phyloP scores from a whole-genome alignment of 768 basidiomycete species.

The Sporobolomyces phaffii region DNA sequence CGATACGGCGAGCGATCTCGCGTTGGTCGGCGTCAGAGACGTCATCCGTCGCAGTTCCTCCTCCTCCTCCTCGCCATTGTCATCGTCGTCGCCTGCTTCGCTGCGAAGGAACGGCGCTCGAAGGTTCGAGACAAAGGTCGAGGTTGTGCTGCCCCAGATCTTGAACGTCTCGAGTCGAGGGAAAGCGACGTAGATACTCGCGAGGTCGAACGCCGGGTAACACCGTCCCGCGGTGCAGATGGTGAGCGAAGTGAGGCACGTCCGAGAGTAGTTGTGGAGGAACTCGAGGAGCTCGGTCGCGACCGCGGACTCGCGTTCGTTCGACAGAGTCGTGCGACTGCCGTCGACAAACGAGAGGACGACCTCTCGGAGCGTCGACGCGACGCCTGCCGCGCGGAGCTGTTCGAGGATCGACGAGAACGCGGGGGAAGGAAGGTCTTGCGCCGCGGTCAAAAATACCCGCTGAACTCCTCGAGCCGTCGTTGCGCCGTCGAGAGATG shows the following conservation, averaged over 20 bases:
- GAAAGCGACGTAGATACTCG: constrained; percentile 5
- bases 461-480: neutral
- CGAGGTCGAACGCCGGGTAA: constrained; percentile 29
- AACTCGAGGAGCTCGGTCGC: constrained; percentile 12
- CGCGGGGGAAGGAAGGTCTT: constrained; percentile 3
- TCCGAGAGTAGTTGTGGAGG: neutral
- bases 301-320: neutral
- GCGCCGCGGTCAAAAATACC: constrained; percentile 22
- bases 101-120: constrained; percentile 15
- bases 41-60: neutral
- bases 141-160: constrained; percentile 7
- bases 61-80: no score
- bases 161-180: neutral
- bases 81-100: neutral
- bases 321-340: constrained; percentile 6
- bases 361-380: constrained; percentile 8
- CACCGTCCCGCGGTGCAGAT: constrained; percentile 13
- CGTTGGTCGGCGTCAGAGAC: neutral
- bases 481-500: neutral
- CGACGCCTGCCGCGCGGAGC: neutral
- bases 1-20: neutral
- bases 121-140: constrained; percentile 13
- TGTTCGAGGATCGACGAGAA: constrained; percentile 2
- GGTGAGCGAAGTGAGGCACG: neutral
- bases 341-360: constrained; percentile 32